Base-by-base conservation (phyloP, 2,329 filamentous ascomycete species). In the Stemphylium lycopersici region DNA sequence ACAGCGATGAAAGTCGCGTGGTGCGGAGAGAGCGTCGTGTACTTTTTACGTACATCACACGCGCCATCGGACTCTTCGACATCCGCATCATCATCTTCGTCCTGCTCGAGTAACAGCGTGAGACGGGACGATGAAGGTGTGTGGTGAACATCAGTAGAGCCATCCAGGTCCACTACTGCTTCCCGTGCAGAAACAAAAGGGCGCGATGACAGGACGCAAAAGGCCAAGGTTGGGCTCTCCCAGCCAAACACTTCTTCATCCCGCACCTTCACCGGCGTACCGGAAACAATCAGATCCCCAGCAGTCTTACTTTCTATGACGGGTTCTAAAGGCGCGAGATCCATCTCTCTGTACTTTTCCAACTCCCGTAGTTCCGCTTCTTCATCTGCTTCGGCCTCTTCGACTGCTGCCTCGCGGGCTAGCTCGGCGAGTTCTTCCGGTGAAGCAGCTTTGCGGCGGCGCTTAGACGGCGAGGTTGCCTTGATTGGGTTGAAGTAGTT, bases 1-100 rank as follows among this genome's bases (percentile, higher is more conserved):
- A 68, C 57, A 3, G 56, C 66, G 51, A 71, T 37, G 46, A 71
- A 66, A 15, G 61, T 55, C 13, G 69, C 66, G 12, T 64, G 42
- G 20, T 62, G 57, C 2, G 47, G 36, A 10, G 51, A 41, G 1
- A 54, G 22, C 1, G 59, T 53, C 15, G 58, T 12, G 20, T 62
- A 52, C 22, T 55, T 52, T 10, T 51, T 26, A 5, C 50, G 18
- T 7, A 18, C 20, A 6, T 40, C 12, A n/a, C 10, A 18, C 3
- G n/a, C 16, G 15, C 37, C 18, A 11, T 55, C 45, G 10, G 39
- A 34, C 2, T n/a, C 39, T 1, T 53, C 33, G 6, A 26, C 12
- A 31, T 51, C 55, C 8, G 42, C 34, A 16, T 50, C 41, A 12
- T 53, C 15, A 3, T 58, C 41, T 33, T 20, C 22, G 11, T 48